phyloP scores from a whole-genome alignment of 768 basidiomycete genomes.

The Russula vinacea region DNA sequence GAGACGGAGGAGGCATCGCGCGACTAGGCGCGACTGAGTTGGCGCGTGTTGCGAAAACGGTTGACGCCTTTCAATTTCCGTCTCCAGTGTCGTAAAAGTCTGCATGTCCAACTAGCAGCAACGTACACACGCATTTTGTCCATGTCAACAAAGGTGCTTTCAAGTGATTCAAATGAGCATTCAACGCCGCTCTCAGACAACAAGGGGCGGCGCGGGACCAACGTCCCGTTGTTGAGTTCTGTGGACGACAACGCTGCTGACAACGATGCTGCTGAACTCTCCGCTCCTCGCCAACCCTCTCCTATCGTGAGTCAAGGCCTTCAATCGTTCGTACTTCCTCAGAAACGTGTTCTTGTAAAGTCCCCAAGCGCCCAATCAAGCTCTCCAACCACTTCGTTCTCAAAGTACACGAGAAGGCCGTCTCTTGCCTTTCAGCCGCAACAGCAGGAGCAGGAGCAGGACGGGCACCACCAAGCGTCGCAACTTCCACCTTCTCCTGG shows the following conservation, averaged over 20 bases:
- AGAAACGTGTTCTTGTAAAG: conserved; percentile 25
- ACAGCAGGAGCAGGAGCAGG: neutral
- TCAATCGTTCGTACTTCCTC: conserved; percentile 16
- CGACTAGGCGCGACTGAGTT: neutral
- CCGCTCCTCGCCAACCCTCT: conserved; percentile 8
- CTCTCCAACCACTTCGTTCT: conserved; percentile 6
- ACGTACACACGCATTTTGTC: conserved; percentile 1
- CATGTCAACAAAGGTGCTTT: conserved; percentile 15
- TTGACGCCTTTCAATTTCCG: neutral
- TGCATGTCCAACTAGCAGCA: conserved; percentile 11
- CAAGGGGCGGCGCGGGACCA: conserved; percentile 22
- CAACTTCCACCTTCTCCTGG: conserved; percentile 29
- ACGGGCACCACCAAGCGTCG: neutral
- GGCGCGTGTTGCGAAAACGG: neutral
- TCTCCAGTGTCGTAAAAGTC: neutral
- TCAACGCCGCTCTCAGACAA: conserved; percentile 24
- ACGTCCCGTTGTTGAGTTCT: conserved; percentile 20
- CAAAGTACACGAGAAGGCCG: conserved; percentile 16
- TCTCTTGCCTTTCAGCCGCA: conserved; percentile 12
- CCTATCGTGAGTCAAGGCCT: conserved; percentile 26
- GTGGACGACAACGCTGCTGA: neutral
- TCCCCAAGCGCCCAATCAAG: conserved; percentile 15
- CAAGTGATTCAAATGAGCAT: conserved; percentile 24
- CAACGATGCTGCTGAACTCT: conserved; percentile 11
- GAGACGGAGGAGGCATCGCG: neutral